Evolutionary conservation across 495 filamentous ascomycete genomes (phyloP), one percentile per base, ranked within the genome.

Genomic region (Aspergillus cavernicola): DNA sequence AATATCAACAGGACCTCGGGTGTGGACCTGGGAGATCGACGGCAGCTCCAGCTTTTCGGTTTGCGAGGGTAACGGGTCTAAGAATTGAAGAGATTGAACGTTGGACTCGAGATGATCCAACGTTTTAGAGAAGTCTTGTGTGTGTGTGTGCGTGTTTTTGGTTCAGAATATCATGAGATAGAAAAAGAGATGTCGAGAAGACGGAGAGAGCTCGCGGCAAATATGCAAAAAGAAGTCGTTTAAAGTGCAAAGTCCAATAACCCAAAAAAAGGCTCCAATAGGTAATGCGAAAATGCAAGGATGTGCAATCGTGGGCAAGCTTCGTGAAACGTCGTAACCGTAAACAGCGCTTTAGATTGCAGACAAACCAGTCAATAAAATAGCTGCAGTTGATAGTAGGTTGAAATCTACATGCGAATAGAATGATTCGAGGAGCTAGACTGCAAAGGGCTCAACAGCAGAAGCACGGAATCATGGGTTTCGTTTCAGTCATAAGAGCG

Each of bases 21-120:
- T 84, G 71, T 90, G 88, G 81, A 89, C 83, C 80, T 90, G 88
- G 68, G 89, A 86, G 64, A 92, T 86, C 79, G 89, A 87, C 72
- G 92, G 89, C 75, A 93, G 86, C 90, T 95, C 92, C 92, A 97
- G 92, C 80, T 95, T 97, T 88, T 81, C 91, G 90, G 85, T 90
- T 75, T 82, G 81, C 66, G 66, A 54, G 59, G 66, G 58, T 50
- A 67, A 67, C 53, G 61, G 67, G 62, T 73, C 67, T 65, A 62
- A 71, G 60, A 62, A 64, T 57, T 53, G 52, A 59, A 31, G 44
- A 51, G 40, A 26, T 13, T 52, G 36, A 47, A 51, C 59, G 61
- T 65, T 62, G 64, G 64, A 68, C 60, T 64, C 48, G 32, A 53
- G 52, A 33, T 33, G 58, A 24, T 67, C 66, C 69, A 63, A 58